A percentile compares a stretch with the other conserved stretches of the same genome.
Evolutionary conservation across 768 basidiomycete species (phyloP).

Genomic region (Tephrocybe sp.): DNA sequence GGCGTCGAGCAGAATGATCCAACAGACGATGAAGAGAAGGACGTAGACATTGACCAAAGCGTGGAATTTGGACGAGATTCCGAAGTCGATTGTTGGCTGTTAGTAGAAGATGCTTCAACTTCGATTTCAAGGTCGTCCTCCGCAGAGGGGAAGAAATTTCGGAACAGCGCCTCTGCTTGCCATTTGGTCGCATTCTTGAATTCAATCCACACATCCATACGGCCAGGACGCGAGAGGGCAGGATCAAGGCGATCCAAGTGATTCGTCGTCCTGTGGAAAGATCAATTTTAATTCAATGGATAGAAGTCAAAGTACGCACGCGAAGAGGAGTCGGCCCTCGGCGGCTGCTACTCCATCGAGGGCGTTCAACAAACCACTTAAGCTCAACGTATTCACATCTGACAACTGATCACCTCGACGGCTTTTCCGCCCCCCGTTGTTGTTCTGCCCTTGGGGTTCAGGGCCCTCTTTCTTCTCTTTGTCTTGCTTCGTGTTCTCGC

Average conservation of each 20-base stretch:
- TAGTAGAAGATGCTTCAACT: slow-evolving; percentile 21
- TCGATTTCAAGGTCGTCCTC: slow-evolving; percentile 43
- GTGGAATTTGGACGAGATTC: slow-evolving; percentile 17
- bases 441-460: slow-evolving; percentile 20
- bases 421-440: slow-evolving; percentile 26
- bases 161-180: slow-evolving; percentile 85
- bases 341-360: slow-evolving; percentile 85
- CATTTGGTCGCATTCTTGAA: slow-evolving; percentile 84
- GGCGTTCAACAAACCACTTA: slow-evolving; percentile 82
- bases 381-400: slow-evolving; percentile 76
- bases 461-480: slow-evolving; percentile 29
- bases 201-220: slow-evolving; percentile 91
- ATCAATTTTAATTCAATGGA: background rate
- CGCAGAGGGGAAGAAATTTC: slow-evolving; percentile 85
- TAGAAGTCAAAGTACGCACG: slow-evolving; percentile 55
- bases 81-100: background rate
- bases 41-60: slow-evolving; percentile 22
- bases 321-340: slow-evolving; percentile 86
- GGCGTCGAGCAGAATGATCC: slow-evolving; percentile 36
- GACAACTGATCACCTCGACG: slow-evolving; percentile 55
- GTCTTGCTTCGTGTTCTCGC: slow-evolving; percentile 47
- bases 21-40: slow-evolving; percentile 23
- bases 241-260: slow-evolving; percentile 90
- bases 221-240: slow-evolving; percentile 87
- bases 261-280: slow-evolving; percentile 67